phyloP scores from a whole-genome alignment of 495 filamentous ascomycete species.

The Trichoderma erinaceum region DNA sequence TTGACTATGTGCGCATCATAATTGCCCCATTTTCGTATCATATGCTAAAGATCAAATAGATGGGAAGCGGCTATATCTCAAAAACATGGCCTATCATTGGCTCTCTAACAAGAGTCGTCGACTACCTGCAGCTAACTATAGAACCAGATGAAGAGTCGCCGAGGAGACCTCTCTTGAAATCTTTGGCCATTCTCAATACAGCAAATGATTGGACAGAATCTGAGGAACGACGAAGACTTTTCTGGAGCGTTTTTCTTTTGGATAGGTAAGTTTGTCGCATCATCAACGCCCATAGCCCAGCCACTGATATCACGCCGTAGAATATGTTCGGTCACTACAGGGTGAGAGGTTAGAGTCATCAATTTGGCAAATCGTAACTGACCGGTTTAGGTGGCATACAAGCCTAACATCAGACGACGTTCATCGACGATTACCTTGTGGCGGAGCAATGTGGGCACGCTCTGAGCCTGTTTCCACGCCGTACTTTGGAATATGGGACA shows the following conservation, averaged over 20 bases:
- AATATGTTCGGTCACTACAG: slow-evolving; percentile 30
- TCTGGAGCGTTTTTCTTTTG: slow-evolving; percentile 38
- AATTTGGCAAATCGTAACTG: background rate
- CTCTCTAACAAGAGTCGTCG: slow-evolving; percentile 34
- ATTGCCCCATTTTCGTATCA: too few species aligned
- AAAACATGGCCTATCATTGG: slow-evolving; percentile 35
- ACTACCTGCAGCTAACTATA: slow-evolving; percentile 33
- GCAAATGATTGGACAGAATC: slow-evolving; percentile 32
- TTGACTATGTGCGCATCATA: slow-evolving; percentile 27
- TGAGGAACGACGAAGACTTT: slow-evolving; percentile 34
- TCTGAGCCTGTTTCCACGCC: slow-evolving; percentile 31
- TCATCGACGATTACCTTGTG: slow-evolving; percentile 35
- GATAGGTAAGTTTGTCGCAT: slow-evolving; percentile 19
- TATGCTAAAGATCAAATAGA: slow-evolving; percentile 20
- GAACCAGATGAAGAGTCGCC: slow-evolving; percentile 26
- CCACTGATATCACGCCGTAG: background rate
- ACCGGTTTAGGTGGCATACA: slow-evolving; percentile 31
- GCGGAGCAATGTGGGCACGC: slow-evolving; percentile 30
- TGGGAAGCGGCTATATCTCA: slow-evolving; percentile 25
- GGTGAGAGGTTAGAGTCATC: background rate
- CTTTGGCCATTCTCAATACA: slow-evolving; percentile 22
- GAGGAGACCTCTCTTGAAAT: slow-evolving; percentile 22
- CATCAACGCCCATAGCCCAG: background rate
- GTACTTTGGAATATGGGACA: slow-evolving; percentile 39
- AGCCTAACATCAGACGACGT: slow-evolving; percentile 38